Percentiles rank a stretch among this genome's conserved stretches.
These are phyloP conservation scores for Fusarium gaditjirri DNA, from an alignment of 2,329 filamentous ascomycete species.

Conservation along the genomic window DNA sequence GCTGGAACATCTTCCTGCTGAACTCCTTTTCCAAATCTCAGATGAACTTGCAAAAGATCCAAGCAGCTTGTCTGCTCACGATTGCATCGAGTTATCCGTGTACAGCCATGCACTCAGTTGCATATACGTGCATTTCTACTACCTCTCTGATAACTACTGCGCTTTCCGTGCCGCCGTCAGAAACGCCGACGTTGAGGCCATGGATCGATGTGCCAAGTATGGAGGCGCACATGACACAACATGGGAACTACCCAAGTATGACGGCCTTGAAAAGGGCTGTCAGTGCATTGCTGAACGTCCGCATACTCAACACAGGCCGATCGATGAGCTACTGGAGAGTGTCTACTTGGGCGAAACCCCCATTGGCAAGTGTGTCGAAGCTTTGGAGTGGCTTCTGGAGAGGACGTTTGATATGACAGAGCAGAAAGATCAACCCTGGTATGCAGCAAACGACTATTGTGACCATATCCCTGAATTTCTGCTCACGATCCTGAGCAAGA, in stretches of 20 bases:
- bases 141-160: not conserved
- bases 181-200: not conserved
- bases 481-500: not conserved
- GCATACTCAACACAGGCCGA: not conserved
- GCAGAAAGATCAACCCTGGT: not conserved
- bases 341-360: fast-evolving
- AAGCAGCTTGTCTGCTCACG: not conserved
- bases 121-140: not conserved
- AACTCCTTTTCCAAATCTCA: not conserved
- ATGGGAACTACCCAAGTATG: not conserved
- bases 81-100: not conserved
- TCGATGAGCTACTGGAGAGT: not conserved
- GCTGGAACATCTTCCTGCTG: not conserved
- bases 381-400: not conserved
- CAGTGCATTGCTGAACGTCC: too few relatives aligned
- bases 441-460: fast-evolving
- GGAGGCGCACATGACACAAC: not conserved
- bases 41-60: not conserved
- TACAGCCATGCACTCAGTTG: not conserved
- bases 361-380: fast-evolving
- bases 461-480: not conserved
- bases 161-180: not conserved
- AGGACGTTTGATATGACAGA: not conserved
- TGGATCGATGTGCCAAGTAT: not conserved
- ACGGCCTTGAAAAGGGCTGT: not conserved